A percentile compares a stretch with the other conserved stretches of the same genome.
Conservation (phyloP, 805 yeast species). For the Saturnispora sanitii region DNA sequence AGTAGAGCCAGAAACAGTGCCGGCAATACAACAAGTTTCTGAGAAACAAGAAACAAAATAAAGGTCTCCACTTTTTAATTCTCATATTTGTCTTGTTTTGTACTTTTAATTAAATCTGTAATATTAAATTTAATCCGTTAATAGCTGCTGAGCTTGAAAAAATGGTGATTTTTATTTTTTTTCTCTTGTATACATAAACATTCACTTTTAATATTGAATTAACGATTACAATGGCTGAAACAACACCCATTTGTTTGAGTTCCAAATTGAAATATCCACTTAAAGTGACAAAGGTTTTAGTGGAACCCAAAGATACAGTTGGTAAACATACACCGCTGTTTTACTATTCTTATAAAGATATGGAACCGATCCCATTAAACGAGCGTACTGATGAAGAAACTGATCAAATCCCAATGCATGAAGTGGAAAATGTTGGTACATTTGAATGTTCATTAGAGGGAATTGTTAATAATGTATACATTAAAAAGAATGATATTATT, state of each 20-base stretch:
- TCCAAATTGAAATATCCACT: conserved; percentile 58
- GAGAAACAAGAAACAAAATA: conserved; percentile 23
- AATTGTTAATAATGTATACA: conserved; percentile 37
- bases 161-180: too few species aligned
- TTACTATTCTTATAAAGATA: conserved; percentile 59
- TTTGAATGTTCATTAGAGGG: conserved; percentile 85
- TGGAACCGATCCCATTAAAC: conserved; percentile 43
- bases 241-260: conserved; percentile 49
- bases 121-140: too few species aligned
- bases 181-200: too few species aligned
- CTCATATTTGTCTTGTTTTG: too few species aligned
- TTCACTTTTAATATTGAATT: too few species aligned
- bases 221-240: conserved; percentile 19
- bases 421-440: conserved; percentile 62
- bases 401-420: conserved; percentile 32
- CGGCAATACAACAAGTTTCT: neutral
- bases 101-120: too few species aligned
- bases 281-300: conserved; percentile 43
- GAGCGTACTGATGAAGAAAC: conserved; percentile 30
- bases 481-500: conserved; percentile 53
- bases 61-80: too few species aligned
- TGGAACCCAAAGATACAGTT: conserved; percentile 36
- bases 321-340: conserved; percentile 45
- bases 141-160: too few species aligned
- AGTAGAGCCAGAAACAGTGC: neutral